A percentile compares a stretch with the other conserved stretches of the same genome.
Conservation (phyloP, 2,329 filamentous ascomycete genomes). For the Graphilbum ipis-grandicollis region DNA sequence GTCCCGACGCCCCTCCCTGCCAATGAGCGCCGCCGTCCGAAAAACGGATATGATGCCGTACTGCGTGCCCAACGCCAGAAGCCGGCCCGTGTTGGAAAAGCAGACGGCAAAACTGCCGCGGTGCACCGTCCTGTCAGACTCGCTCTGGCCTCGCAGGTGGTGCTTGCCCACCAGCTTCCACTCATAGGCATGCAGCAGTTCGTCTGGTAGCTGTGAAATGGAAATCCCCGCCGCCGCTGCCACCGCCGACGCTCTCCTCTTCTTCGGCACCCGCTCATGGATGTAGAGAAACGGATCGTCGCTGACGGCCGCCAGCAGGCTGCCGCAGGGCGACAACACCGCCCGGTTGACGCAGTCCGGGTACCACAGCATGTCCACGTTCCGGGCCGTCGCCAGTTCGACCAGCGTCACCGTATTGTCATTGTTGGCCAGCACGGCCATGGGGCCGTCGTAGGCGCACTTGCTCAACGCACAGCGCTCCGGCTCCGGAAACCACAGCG, state of each 20-base stretch:
- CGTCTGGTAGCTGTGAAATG: no score
- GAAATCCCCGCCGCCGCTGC: background rate
- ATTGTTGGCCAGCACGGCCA: conserved; percentile 77
- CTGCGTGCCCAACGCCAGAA: conserved; percentile 64
- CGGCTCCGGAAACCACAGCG: conserved; percentile 39
- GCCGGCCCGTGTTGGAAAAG: conserved; percentile 54
- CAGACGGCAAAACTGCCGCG: conserved; percentile 62
- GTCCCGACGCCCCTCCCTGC: no score
- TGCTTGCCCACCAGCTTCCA: conserved; percentile 36
- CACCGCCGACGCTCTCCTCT: conserved; percentile 12
- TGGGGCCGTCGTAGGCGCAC: conserved; percentile 28
- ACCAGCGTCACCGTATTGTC: conserved; percentile 80
- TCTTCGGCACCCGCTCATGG: conserved; percentile 36
- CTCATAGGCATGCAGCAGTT: no score
- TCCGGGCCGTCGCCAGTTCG: conserved; percentile 46
- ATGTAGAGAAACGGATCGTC: conserved; percentile 80
- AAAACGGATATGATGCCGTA: conserved; percentile 67
- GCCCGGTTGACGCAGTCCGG: conserved; percentile 85
- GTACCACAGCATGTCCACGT: conserved; percentile 54
- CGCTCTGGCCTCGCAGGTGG: conserved; percentile 39
- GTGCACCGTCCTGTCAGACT: conserved; percentile 34
- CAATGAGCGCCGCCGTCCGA: conserved; percentile 35
- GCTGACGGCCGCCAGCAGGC: conserved; percentile 63
- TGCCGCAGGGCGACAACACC: conserved; percentile 80
- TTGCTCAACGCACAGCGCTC: conserved; percentile 8